Evolutionary conservation across 495 filamentous ascomycete species (phyloP), one percentile per base, ranked within the genome.

Genomic region (Aspergillus saccharolyticus): DNA sequence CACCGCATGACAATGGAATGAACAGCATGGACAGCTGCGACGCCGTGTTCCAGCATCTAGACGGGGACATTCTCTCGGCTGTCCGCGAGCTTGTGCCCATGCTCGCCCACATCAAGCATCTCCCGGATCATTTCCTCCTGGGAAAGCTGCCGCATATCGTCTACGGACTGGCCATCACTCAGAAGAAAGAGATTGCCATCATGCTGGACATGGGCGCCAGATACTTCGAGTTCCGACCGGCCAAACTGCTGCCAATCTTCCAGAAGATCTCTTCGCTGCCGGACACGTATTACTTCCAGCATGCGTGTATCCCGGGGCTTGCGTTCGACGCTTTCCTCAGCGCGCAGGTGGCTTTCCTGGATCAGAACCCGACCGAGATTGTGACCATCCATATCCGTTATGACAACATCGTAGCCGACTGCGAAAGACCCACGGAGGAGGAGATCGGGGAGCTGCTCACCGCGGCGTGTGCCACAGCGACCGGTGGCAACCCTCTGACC

Each of bases 211-310:
- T 82, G 42, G 80, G 80, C 8, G 77, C 78, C 0, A 65, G 80
- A 18, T 83, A 82, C 63, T 83, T 82, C 46, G 80, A 82, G 66
- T 81, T 81, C 53, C 73, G 80, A 8, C 80, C 80, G 1, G 79
- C 80, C 1, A 72, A 75, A 42, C 68, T 78, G 21, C 76, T 80
- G 57, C 63, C 59, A 3, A 22, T 44, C 4, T 25, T 57, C 8
- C 55, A 50, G 39, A 52, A 28, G 39, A 51, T 67, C 7, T 61
- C 61, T 8, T 66, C 71, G 5, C 65, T 80, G 16, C 71, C 74
- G 0, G 78, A 82, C 54, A 60, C 66, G 15, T 83, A 80, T 55
- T 83, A 81, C 57, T 83, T 83, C 66, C 74, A 78, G 55, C 80
- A 83, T 61, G 71, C 68, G 49, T 75, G 73, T 3, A 80, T 83